Percentiles rank a stretch among this genome's conserved stretches.
These are phyloP conservation scores for Phaeotremella fagi DNA, from an alignment of 768 basidiomycete species.

Conservation along the genomic window DNA sequence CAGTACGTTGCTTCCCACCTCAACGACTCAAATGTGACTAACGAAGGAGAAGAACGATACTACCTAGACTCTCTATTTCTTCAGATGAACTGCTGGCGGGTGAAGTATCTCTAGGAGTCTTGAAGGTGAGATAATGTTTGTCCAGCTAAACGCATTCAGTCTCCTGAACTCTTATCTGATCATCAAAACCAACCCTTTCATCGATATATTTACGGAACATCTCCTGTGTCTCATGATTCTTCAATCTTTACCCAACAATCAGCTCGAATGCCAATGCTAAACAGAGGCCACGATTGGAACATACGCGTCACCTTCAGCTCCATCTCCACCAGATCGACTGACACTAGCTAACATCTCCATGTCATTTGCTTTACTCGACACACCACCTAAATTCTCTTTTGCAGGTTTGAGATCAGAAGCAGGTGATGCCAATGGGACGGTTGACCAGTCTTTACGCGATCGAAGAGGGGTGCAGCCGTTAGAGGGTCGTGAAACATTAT, in stretches of 20 bases:
- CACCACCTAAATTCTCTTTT: not conserved
- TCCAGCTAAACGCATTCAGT: constrained; percentile 21
- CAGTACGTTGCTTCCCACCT: not conserved
- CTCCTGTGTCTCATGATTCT: constrained; percentile 37
- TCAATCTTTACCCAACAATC: constrained; percentile 27
- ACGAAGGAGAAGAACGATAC: constrained; percentile 43
- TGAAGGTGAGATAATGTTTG: constrained; percentile 29
- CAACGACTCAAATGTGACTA: not conserved
- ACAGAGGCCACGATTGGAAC: constrained; percentile 6
- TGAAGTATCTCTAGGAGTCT: constrained; percentile 10
- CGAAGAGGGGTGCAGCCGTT: too few species aligned
- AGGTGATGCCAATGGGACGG: constrained; percentile 17
- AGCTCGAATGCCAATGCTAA: not conserved
- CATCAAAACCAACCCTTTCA: constrained; percentile 30
- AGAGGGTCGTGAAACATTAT: too few species aligned
- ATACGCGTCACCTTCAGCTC: constrained; percentile 46
- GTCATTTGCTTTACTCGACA: not conserved
- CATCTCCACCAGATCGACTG: constrained; percentile 43
- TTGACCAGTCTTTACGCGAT: too few species aligned
- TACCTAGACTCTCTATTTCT: constrained; percentile 38
- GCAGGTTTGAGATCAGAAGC: constrained; percentile 9
- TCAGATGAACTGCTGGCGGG: constrained; percentile 20
- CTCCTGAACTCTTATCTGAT: not conserved
- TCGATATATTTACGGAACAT: constrained; percentile 40
- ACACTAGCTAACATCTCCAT: constrained; percentile 45